Conservation (phyloP, 805 yeast species). For the Sugiyamaella lignohabitans region DNA sequence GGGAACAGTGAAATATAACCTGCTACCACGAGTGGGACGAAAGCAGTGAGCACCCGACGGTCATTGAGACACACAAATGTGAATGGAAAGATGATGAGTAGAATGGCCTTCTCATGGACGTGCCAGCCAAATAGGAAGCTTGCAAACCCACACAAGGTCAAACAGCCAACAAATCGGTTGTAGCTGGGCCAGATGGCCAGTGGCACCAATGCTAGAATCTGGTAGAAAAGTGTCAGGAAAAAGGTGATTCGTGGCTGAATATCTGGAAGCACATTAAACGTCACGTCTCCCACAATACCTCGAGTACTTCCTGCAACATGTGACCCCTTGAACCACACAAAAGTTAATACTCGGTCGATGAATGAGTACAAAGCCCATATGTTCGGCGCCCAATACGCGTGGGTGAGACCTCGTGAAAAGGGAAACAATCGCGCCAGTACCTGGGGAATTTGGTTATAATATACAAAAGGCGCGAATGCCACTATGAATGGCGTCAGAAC, state of each 20-base stretch:
- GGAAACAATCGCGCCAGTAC: conserved; percentile 75
- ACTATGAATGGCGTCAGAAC: conserved; percentile 55
- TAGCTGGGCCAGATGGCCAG: conserved; percentile 55
- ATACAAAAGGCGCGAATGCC: conserved; percentile 76
- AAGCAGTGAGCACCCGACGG: conserved; percentile 63
- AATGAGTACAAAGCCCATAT: conserved; percentile 93
- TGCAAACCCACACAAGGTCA: conserved; percentile 85
- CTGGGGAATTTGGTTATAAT: conserved; percentile 55
- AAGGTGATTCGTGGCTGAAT: conserved; percentile 75
- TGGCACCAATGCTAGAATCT: conserved; percentile 69
- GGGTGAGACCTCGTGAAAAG: conserved; percentile 89
- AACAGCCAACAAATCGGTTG: conserved; percentile 72
- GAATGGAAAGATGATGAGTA: conserved; percentile 82
- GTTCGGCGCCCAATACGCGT: conserved; percentile 99
- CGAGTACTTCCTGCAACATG: conserved; percentile 50
- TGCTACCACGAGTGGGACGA: conserved; percentile 62
- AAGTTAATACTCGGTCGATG: conserved; percentile 57
- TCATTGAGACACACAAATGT: conserved; percentile 69
- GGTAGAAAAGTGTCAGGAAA: conserved; percentile 75
- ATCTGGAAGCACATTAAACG: conserved; percentile 72
- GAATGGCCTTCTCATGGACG: conserved; percentile 96
- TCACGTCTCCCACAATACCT: conserved; percentile 89
- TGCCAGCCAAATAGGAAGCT: conserved; percentile 97
- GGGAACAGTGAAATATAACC: conserved; percentile 90
- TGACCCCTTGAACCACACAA: conserved; percentile 22